A percentile compares a stretch with the other conserved stretches of the same genome.
Conservation (phyloP, 108 stramenopile species). For the Mediolabrus comicus region DNA sequence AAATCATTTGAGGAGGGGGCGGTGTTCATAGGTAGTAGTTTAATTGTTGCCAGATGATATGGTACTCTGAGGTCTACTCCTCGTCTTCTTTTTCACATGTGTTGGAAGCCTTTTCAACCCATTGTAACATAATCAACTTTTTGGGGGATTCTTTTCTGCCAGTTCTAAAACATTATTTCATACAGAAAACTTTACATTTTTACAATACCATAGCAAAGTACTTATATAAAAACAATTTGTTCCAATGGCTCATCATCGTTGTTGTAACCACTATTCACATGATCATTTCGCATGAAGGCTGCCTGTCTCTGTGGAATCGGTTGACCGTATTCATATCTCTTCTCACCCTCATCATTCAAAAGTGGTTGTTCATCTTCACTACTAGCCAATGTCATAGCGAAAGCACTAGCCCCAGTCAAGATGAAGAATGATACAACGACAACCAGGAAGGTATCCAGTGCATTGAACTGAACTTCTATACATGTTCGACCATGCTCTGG, state of each 20-base stretch:
- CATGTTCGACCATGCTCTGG: conserved; percentile 44
- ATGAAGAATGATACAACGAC: conserved; percentile 26
- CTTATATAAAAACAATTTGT: conserved; percentile 4
- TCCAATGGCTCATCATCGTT: neutral
- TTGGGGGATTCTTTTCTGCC: too few species aligned
- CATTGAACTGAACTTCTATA: conserved; percentile 45
- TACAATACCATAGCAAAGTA: too few species aligned
- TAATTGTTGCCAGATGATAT: too few species aligned
- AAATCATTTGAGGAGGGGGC: too few species aligned
- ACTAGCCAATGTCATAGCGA: conserved; percentile 30
- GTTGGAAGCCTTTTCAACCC: too few species aligned
- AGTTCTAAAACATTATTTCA: too few species aligned
- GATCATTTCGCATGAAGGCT: neutral
- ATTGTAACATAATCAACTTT: too few species aligned
- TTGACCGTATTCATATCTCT: conserved; percentile 32
- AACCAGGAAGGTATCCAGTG: conserved; percentile 28
- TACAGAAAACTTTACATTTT: too few species aligned
- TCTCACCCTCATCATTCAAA: conserved; percentile 2
- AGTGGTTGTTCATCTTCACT: conserved; percentile 7
- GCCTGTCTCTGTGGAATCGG: conserved; percentile 20
- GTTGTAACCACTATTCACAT: neutral
- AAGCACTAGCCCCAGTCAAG: conserved; percentile 22
- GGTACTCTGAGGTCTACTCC: too few species aligned
- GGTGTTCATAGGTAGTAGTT: too few species aligned
- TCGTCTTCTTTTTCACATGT: too few species aligned